Evolutionary conservation across 2,329 filamentous ascomycete species (phyloP).

Genomic region (Ambrosiella xylebori): DNA sequence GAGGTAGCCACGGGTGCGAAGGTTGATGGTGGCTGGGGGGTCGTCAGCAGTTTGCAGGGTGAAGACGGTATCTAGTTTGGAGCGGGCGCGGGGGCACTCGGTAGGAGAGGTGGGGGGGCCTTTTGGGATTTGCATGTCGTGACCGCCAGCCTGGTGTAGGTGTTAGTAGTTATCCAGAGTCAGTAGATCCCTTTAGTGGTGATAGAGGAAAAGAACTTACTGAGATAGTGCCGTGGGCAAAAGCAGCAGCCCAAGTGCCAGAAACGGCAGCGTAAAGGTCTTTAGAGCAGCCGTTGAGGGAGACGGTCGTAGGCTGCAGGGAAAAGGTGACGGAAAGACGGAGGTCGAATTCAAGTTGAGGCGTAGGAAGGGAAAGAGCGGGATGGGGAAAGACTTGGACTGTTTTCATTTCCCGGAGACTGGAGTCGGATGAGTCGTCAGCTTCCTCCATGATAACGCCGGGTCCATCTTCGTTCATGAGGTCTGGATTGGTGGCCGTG

Average conservation of each 20-base stretch:
- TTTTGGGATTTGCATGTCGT: slow-evolving; percentile 19
- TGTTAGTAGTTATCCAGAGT: slow-evolving; percentile 9
- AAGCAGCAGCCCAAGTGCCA: slow-evolving; percentile 31
- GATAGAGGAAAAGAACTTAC: slow-evolving; percentile 22
- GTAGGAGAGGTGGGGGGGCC: background rate
- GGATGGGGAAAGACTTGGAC: slow-evolving; percentile 23
- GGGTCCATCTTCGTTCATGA: background rate
- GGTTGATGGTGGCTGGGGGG: slow-evolving; percentile 28
- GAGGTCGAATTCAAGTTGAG: slow-evolving; percentile 31
- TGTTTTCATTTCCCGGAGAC: background rate
- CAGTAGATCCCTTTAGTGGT: slow-evolving; percentile 17
- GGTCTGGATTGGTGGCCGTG: background rate
- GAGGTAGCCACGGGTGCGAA: slow-evolving; percentile 31
- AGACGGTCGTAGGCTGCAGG: background rate
- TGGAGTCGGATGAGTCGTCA: background rate
- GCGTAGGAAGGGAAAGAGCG: slow-evolving; percentile 27
- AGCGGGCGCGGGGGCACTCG: slow-evolving; percentile 1
- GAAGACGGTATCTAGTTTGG: slow-evolving; percentile 21
- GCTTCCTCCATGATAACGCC: background rate
- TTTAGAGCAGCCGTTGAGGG: slow-evolving; percentile 16
- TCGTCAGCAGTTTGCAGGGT: slow-evolving; percentile 31
- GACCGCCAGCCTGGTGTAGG: slow-evolving; percentile 23
- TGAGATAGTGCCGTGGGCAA: slow-evolving; percentile 31
- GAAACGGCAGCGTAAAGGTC: slow-evolving; percentile 33
- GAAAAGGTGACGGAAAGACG: slow-evolving; percentile 27